These are phyloP conservation scores for Exophiala bonariae DNA, from an alignment of 2,329 filamentous ascomycete genomes.

Conservation along the genomic window DNA sequence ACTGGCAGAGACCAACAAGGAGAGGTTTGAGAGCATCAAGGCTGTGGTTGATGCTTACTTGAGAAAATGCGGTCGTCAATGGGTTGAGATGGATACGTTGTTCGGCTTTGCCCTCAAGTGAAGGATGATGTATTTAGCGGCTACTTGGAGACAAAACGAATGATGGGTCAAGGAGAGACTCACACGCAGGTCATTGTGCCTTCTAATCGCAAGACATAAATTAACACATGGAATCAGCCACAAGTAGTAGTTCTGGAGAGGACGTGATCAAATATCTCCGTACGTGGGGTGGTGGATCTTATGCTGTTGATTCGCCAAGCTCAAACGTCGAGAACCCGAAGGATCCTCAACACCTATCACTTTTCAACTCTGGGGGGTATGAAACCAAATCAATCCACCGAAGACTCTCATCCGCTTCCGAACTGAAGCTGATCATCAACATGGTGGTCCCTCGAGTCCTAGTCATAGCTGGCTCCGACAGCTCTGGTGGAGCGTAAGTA, in stretches of 20 bases:
- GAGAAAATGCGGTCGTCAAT: slow-evolving; percentile 85
- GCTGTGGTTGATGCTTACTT: slow-evolving; percentile 78
- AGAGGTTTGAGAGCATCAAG: slow-evolving; percentile 74
- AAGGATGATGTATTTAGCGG: not conserved
- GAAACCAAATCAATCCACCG: not conserved
- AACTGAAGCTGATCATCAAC: slow-evolving; percentile 3
- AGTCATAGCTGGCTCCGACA: slow-evolving; percentile 85
- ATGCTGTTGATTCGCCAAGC: too few species aligned
- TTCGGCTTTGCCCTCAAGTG: slow-evolving; percentile 61
- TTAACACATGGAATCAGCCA: too few species aligned
- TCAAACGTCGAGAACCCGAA: too few species aligned
- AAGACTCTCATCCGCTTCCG: too few species aligned
- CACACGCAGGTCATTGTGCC: too few species aligned
- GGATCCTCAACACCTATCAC: too few species aligned
- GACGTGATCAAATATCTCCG: too few species aligned
- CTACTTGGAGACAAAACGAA: not conserved
- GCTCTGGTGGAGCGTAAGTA: slow-evolving; percentile 82
- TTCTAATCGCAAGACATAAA: too few species aligned
- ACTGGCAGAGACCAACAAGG: slow-evolving; percentile 79
- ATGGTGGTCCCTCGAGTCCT: slow-evolving; percentile 60
- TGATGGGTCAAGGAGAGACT: too few species aligned
- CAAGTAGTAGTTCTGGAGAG: too few species aligned
- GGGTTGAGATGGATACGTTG: slow-evolving; percentile 89
- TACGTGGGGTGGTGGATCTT: too few species aligned
- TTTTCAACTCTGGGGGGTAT: too few species aligned